These are phyloP conservation scores for Warburgia ugandensis DNA, from an alignment of 164 flowering plant species.

Conservation along the genomic window DNA sequence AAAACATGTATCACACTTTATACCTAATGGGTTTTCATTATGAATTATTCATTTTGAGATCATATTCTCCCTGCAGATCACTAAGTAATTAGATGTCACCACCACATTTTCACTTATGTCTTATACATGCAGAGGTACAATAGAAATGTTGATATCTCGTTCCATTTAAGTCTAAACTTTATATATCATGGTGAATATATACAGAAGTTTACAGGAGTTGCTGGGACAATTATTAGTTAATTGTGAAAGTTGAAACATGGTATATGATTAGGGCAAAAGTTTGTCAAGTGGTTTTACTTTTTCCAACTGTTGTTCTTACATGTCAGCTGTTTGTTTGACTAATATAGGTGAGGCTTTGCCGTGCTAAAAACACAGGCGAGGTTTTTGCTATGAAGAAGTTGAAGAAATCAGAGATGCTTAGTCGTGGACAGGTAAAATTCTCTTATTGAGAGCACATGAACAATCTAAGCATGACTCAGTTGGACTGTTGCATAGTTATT, in stretches of 20 bases:
- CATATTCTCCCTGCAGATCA: too few species aligned
- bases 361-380: conserved; percentile 71
- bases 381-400: conserved; percentile 83
- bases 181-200: too few species aligned
- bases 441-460: too few species aligned
- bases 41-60: too few species aligned
- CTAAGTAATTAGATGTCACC: background rate
- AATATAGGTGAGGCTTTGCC: conserved; percentile 75
- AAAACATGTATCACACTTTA: too few species aligned
- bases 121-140: background rate
- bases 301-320: background rate
- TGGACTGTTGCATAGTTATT: too few species aligned
- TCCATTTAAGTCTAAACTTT: too few species aligned
- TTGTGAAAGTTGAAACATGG: too few species aligned
- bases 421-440: conserved; percentile 75
- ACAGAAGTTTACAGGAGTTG: too few species aligned
- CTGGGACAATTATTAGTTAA: too few species aligned
- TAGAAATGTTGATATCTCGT: background rate
- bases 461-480: too few species aligned
- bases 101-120: background rate
- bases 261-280: background rate
- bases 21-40: too few species aligned
- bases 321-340: background rate
- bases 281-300: background rate
- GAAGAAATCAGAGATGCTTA: conserved; percentile 95